These are phyloP conservation scores for Coemansia sp. DNA, from an alignment of 192 early-diverging fungal genomes.

Conservation along the genomic window DNA sequence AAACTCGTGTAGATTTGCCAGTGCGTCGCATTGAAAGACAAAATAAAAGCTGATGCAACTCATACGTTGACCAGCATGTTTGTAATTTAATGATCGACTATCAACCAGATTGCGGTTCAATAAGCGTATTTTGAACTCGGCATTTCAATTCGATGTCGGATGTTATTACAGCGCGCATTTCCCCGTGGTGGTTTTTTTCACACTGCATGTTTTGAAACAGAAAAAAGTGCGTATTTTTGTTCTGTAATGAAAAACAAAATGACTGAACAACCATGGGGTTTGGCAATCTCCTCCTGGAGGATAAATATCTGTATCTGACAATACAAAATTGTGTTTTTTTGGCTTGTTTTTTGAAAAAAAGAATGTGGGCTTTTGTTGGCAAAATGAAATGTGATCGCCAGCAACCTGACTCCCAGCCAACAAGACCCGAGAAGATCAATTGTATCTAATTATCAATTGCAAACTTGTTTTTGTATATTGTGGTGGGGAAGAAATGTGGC, in stretches of 20 bases:
- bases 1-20: not conserved
- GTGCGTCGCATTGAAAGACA: not conserved
- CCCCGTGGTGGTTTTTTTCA: not conserved
- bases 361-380: not conserved
- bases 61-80: not conserved
- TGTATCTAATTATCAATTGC: too few species aligned
- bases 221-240: not conserved
- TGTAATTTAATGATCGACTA: not conserved
- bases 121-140: not conserved
- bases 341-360: too few species aligned
- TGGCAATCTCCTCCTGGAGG: too few species aligned
- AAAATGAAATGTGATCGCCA: not conserved
- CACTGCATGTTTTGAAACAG: not conserved
- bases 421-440: not conserved
- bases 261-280: too few species aligned
- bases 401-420: not conserved
- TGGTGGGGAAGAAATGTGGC: too few species aligned
- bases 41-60: not conserved
- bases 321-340: too few species aligned
- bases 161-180: slow-evolving; percentile 6
- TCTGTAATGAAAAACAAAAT: not conserved
- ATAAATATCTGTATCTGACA: too few species aligned
- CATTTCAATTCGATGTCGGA: not conserved
- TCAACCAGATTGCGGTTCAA: not conserved
- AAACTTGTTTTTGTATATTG: too few species aligned